A percentile compares a stretch with the other conserved stretches of the same genome.
These are phyloP conservation scores for Mortierella sp. DNA, from an alignment of 371 early-diverging fungal genomes.

Conservation along the genomic window DNA sequence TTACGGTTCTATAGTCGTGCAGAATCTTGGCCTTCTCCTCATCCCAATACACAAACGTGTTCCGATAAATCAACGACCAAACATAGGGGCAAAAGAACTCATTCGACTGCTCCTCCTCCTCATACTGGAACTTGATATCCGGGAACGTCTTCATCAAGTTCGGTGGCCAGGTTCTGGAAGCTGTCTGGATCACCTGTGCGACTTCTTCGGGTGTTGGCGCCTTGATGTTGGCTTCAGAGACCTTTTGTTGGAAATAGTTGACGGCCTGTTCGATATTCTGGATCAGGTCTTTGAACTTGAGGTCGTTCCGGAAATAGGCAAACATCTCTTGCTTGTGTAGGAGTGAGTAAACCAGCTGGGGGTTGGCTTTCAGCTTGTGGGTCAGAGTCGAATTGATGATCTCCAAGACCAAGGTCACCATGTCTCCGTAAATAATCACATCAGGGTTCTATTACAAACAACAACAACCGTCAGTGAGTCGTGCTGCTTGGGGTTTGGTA, in stretches of 20 bases:
- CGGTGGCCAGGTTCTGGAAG: constrained; percentile 78
- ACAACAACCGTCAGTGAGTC: neutral
- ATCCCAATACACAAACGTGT: constrained; percentile 78
- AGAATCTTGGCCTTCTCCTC: constrained; percentile 72
- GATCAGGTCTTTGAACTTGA: constrained; percentile 70
- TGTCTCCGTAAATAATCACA: constrained; percentile 73
- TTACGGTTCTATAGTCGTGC: constrained; percentile 62
- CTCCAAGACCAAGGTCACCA: constrained; percentile 76
- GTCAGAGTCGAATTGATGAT: constrained; percentile 77
- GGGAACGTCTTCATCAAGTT: constrained; percentile 68
- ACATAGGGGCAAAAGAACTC: constrained; percentile 82
- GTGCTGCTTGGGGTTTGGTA: too few relatives aligned
- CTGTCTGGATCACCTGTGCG: constrained; percentile 73
- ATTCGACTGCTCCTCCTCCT: constrained; percentile 71
- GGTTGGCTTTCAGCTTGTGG: constrained; percentile 75
- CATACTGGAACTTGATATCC: constrained; percentile 77
- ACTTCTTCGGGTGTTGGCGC: constrained; percentile 79
- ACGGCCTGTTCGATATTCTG: constrained; percentile 76
- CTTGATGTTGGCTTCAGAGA: constrained; percentile 75
- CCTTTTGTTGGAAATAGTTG: constrained; percentile 71
- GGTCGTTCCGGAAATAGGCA: constrained; percentile 65
- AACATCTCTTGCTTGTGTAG: constrained; percentile 80
- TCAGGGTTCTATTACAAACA: constrained; percentile 57
- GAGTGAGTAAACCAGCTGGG: constrained; percentile 81
- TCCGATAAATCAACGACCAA: constrained; percentile 75